phyloP scores from a whole-genome alignment of 805 yeast genomes.

The Candida oleophila region DNA sequence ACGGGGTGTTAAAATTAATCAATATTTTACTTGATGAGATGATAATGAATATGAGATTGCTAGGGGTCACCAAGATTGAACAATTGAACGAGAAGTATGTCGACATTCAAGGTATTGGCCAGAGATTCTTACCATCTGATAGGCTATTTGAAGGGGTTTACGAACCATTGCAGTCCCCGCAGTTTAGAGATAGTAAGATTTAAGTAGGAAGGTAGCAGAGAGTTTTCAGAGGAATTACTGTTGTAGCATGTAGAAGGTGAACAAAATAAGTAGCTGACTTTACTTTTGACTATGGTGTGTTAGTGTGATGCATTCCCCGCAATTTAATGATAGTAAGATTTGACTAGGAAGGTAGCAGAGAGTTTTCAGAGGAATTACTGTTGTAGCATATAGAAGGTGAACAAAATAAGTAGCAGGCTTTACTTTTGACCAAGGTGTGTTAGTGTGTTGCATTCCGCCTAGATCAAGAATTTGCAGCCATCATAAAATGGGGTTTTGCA shows the following conservation, averaged over 20 bases:
- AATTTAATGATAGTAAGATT: constrained; percentile 39
- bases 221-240: not conserved
- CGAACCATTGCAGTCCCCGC: constrained; percentile 51
- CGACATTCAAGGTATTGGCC: constrained; percentile 50
- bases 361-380: not conserved
- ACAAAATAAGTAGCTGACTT: not conserved
- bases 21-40: constrained; percentile 61
- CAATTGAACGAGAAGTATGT: constrained; percentile 60
- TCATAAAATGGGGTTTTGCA: no score
- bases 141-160: constrained; percentile 54
- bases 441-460: constrained; percentile 52
- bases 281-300: no score
- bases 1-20: constrained; percentile 61
- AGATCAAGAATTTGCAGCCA: constrained; percentile 48
- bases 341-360: constrained; percentile 3
- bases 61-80: constrained; percentile 55
- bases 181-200: constrained; percentile 39
- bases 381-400: not conserved
- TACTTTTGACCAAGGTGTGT: no score
- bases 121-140: constrained; percentile 54
- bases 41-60: constrained; percentile 61
- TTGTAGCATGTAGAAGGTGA: not conserved
- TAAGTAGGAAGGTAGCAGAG: constrained; percentile 4
- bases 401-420: not conserved
- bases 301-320: constrained; percentile 52